Conservation (phyloP, 768 basidiomycete genomes). For the Leccinum subgranulosum region DNA sequence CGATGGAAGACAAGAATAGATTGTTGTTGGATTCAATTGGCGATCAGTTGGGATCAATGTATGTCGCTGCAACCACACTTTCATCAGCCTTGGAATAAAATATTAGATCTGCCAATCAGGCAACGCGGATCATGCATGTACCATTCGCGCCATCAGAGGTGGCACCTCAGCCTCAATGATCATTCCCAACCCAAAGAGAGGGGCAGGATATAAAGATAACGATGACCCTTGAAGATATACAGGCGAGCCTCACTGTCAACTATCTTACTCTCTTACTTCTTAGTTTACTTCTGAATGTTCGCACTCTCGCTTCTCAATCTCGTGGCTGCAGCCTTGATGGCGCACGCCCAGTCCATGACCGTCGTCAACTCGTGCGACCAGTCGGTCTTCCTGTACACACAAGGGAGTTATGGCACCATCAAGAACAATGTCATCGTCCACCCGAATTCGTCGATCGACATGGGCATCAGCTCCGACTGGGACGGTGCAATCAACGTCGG, state of each 20-base stretch:
- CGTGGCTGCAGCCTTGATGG: not conserved
- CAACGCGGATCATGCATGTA: not conserved
- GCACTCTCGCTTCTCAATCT: slow-evolving; percentile 10
- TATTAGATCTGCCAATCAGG: not conserved
- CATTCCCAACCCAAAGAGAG: not conserved
- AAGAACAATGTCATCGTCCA: slow-evolving; percentile 18
- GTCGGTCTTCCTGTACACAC: slow-evolving; percentile 21
- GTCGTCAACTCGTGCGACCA: slow-evolving; percentile 22
- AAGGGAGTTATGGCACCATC: slow-evolving; percentile 21
- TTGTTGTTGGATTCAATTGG: not conserved
- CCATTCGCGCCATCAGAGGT: not conserved
- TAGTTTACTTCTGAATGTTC: not conserved
- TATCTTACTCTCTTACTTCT: not conserved
- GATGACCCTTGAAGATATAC: not conserved
- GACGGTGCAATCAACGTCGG: slow-evolving; percentile 23
- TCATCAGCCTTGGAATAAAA: not conserved
- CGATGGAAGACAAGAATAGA: not conserved
- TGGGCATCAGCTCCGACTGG: slow-evolving; percentile 19
- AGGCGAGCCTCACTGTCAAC: not conserved
- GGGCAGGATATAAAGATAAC: not conserved
- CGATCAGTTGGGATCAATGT: not conserved
- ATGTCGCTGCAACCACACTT: not conserved
- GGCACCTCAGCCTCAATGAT: not conserved
- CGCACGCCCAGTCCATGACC: slow-evolving; percentile 22
- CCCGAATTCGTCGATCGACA: slow-evolving; percentile 7